Percentiles rank a stretch among this genome's conserved stretches.
Conservation (phyloP, 2,329 filamentous ascomycete species). For the Phoma sp. region DNA sequence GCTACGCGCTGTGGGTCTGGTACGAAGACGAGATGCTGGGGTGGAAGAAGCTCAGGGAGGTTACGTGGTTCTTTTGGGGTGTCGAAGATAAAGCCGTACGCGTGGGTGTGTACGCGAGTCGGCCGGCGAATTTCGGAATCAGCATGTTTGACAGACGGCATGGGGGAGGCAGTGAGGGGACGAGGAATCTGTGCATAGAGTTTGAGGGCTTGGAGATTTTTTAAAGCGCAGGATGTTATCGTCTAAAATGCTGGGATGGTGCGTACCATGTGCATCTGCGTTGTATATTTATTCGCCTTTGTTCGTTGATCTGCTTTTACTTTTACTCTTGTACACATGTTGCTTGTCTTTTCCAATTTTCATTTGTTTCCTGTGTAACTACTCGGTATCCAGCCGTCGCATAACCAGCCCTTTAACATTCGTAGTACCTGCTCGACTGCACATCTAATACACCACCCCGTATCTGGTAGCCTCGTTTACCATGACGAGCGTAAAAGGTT, state of each 20-base stretch:
- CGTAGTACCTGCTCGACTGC: neutral
- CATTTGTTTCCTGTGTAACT: neutral
- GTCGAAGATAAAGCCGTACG: conserved; percentile 64
- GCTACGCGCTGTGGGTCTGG: conserved; percentile 64
- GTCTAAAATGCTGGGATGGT: neutral
- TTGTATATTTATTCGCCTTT: neutral
- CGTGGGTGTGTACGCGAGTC: conserved; percentile 65
- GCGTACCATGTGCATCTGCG: neutral
- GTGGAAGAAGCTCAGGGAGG: conserved; percentile 66
- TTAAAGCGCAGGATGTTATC: conserved; percentile 8
- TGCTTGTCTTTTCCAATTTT: neutral
- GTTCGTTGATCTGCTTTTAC: neutral
- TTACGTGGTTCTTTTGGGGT: conserved; percentile 68
- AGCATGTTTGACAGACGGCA: conserved; percentile 44
- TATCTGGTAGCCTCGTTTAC: neutral
- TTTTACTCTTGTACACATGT: neutral
- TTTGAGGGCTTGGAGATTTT: conserved; percentile 53
- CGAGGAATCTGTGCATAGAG: conserved; percentile 48
- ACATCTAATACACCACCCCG: neutral
- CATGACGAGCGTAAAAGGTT: no score
- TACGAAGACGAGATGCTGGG: conserved; percentile 54
- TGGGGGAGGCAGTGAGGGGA: conserved; percentile 31
- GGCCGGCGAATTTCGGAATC: conserved; percentile 57
- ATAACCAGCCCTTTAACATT: neutral
- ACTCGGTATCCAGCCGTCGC: neutral